Base-by-base conservation (phyloP, 2,329 filamentous ascomycete genomes). In the Fusarium irregulare region DNA sequence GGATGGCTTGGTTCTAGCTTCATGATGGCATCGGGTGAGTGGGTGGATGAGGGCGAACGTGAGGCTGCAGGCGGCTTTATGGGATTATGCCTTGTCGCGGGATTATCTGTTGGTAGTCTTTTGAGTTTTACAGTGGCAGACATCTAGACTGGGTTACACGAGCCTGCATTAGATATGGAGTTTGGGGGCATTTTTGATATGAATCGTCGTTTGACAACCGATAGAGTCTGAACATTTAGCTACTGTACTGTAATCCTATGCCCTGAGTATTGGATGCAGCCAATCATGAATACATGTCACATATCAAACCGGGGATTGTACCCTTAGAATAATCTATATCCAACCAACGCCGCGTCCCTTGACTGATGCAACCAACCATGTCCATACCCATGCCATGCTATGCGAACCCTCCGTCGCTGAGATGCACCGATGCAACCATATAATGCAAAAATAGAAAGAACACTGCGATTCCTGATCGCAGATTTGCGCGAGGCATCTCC, bases 11-110 rank as follows among this genome's bases (percentile, higher is more conserved):
- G 92, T 30, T 93, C 92, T 60, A 92, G 88, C 72, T 93, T 92
- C 79, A 98, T 99, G 94, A 97, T 98, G 88, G 92, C 92, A 2
- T 91, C 94, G 1, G 88, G 87, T 1, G 89, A 92, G 71, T 95
- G 90, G 88, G 94, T 98, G 2, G 90, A 91, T 6, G 88, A 91
- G 3, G 89, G 91, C 12, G 95, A 99, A 83, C 86, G 92, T 34
- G 94, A 97, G 82, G 94, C 93, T 8, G 91, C 94, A 0, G 96
- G 95, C 48, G 93, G 92, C 2, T 98, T 98, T 78, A 98, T 99
- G 96, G 92, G 92, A 6, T 80, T 98, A 68, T 93, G 91, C 78
- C 87, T 98, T n/a, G 93, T 98, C 20, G 89, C 88, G 7, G 96
- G 96, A 0, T 81, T 98, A 80, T 88, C 93, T 3, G 85, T 86